Base-by-base conservation (phyloP, 805 yeast species). In the Cyberlindnera saturnus region DNA sequence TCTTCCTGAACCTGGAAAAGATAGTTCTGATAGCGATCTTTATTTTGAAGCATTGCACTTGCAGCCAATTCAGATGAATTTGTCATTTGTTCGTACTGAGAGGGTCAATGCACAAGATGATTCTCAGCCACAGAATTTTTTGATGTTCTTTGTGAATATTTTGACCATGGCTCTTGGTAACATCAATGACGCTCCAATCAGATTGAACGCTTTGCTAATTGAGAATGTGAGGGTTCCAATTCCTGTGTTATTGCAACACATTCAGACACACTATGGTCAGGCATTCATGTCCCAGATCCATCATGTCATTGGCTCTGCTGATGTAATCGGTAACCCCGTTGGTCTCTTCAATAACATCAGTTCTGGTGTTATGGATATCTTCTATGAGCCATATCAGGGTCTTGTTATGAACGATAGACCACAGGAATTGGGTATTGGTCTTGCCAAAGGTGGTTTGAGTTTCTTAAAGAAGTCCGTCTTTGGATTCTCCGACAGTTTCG, bases 331-430 rank as follows among this genome's bases (percentile, higher is more conserved):
- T 18, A 93, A 95, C 52, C 99, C 99, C 0, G 98, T 95, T 26
- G 99, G 99, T 1, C 68, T 93, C 48, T 93, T 93, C 69, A 93
- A 87, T 61, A 90, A 89, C 52, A 70, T 93, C 44, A 82, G 96
- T 44, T 88, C 97, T 0, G 99, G 99, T 41, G 93, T 93, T 10
- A 76, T 89, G 77, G 99, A 93, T 62, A 84, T 93, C 16, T 93
- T 93, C 62, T 93, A 93, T 60, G 98, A 91, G 59, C 99, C 99
- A 3, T 93, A 91, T 57, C 93, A 89, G 59, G 99, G 99, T 0
- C 86, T 87, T 53, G 79, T 91, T 39, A 78, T 93, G 77, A 91
- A 85, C 49, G 99, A 93, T 62, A 70, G 97, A 32, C 99, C 99
- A 1, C 96, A 87, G 57, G 99, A 95, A 53, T 68, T 93, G 33